Evolutionary conservation across 129 eudicot species (phyloP), one percentile per base, ranked within the genome.

Genomic region (Deinandra increscens): DNA sequence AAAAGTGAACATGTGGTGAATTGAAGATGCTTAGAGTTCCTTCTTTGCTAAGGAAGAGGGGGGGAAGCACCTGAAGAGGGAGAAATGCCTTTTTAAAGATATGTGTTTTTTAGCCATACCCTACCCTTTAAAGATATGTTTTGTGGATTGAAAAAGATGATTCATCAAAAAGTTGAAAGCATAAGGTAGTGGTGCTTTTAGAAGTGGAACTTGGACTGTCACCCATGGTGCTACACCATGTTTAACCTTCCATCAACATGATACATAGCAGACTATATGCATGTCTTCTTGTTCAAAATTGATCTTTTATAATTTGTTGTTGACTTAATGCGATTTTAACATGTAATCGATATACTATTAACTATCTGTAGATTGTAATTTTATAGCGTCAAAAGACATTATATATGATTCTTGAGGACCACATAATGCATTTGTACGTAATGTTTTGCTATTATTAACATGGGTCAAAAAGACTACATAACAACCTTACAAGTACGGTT

Each of bases 1-100:
- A 36, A 76, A 54, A 77, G 39, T 4, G 17, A 38, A 68, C 15
- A 76, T 3, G 34, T 68, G 48, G 20, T 12, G 51, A 43, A 61
- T 19, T 23, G 45, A 60, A 71, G 37, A 41, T 65, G 11, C 75
- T 75, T 67, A 15, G 58, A 75, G 73, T 85, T 85, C 85, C 90
- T 86, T 83, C 67, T 68, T 71, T 86, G 80, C 79, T 80, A 86
- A 86, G 91, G 77, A 26, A 26, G 31, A 26, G 31, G 31, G 72
- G 72, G 74, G 71, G 63, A 74, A 72, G 78, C 81, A 74, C 80
- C 83, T 73, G 78, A 69, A 63, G 49, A 37, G 53, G 20, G 31
- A 26, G 31, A 3, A 60, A 68, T 69, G 80, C n/a, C 75, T 78
- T 71, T 71, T 66, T 69, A 69, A 74, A 49, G 76, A 75, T 77